Conservation (phyloP, 805 yeast genomes). For the Candida gorgasii region DNA sequence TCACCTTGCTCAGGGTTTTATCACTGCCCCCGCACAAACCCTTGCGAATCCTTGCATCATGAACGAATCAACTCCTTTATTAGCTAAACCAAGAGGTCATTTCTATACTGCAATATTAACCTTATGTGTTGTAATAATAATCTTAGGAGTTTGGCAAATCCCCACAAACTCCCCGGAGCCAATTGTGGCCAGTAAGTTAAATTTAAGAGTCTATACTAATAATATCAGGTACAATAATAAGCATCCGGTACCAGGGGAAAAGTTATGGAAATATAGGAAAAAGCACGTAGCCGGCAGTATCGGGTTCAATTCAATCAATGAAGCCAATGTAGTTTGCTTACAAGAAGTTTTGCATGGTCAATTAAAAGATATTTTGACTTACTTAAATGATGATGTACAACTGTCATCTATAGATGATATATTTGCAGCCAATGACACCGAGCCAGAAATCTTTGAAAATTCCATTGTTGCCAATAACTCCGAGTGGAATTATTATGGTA, state of each 20-base stretch:
- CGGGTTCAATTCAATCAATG: slow-evolving; percentile 22
- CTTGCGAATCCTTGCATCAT: slow-evolving; percentile 5
- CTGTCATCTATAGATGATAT: background rate
- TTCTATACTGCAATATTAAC: background rate
- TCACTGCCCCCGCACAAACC: slow-evolving; percentile 6
- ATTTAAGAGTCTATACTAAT: slow-evolving; percentile 39
- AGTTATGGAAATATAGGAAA: slow-evolving; percentile 46
- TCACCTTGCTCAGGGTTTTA: no score
- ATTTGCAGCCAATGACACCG: background rate
- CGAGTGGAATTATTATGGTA: slow-evolving; percentile 39
- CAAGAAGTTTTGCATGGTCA: slow-evolving; percentile 47
- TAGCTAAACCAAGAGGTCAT: slow-evolving; percentile 2
- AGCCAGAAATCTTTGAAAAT: background rate
- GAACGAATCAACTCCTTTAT: slow-evolving; percentile 14
- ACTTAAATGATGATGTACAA: slow-evolving; percentile 24
- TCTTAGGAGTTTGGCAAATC: background rate
- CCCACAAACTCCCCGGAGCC: background rate
- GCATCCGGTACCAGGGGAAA: slow-evolving; percentile 37
- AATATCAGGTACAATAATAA: slow-evolving; percentile 48
- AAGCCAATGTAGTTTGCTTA: slow-evolving; percentile 39
- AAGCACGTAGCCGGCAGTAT: slow-evolving; percentile 29
- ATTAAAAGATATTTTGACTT: slow-evolving; percentile 30
- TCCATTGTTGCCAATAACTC: slow-evolving; percentile 14
- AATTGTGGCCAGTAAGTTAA: background rate
- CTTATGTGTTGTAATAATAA: background rate